Conservation (phyloP, 208 protist species). For the Trypanosoma lewisi region DNA sequence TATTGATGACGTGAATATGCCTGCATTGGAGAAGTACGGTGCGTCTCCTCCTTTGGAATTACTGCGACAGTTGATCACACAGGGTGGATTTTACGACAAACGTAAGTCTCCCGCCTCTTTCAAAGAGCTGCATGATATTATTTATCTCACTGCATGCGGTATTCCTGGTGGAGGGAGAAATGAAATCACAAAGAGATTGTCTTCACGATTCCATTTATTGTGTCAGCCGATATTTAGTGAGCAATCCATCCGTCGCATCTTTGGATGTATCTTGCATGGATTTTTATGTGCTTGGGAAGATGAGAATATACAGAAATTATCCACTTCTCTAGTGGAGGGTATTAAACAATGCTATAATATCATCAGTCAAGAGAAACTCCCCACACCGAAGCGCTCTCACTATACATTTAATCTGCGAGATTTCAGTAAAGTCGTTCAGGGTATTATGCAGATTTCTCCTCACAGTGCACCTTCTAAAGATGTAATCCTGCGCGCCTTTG, state of each 20-base stretch:
- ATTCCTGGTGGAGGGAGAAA: conserved; percentile 95
- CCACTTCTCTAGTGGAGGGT: conserved; percentile 85
- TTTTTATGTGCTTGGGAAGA: conserved; percentile 76
- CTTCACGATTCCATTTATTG: conserved; percentile 93
- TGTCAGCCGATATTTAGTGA: conserved; percentile 91
- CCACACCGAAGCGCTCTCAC: conserved; percentile 97
- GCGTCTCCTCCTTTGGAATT: conserved; percentile 95
- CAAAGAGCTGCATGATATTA: conserved; percentile 90
- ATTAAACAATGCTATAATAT: conserved; percentile 94
- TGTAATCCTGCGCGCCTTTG: conserved; percentile 86
- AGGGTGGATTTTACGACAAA: conserved; percentile 92
- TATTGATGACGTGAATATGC: conserved; percentile 97
- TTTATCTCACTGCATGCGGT: conserved; percentile 91
- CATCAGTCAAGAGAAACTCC: conserved; percentile 93
- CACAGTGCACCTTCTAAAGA: conserved; percentile 41
- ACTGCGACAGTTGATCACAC: conserved; percentile 93
- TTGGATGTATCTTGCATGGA: conserved; percentile 94
- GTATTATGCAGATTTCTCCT: conserved; percentile 90
- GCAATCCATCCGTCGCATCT: conserved; percentile 90
- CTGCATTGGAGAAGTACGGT: conserved; percentile 92
- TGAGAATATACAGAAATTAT: conserved; percentile 44
- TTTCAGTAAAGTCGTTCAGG: conserved; percentile 96
- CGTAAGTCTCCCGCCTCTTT: conserved; percentile 91
- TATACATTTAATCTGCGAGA: conserved; percentile 99
- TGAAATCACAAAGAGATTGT: conserved; percentile 90